These are phyloP conservation scores for Rubus parviflorus DNA, from an alignment of 306 rosid genomes.

Conservation along the genomic window DNA sequence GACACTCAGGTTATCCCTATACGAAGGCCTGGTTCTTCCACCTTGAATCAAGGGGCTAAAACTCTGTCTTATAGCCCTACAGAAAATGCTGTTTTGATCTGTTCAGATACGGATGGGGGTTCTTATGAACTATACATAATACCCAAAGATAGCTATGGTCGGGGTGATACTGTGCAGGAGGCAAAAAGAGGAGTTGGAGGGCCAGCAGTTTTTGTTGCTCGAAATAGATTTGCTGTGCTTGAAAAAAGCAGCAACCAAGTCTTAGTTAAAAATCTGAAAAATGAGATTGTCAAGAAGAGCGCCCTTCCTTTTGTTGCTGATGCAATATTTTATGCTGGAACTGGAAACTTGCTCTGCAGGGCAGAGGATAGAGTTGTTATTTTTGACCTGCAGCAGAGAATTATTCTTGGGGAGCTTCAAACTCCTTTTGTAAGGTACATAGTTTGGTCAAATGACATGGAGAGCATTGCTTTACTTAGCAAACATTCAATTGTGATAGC, in stretches of 20 bases:
- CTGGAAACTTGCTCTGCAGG: slow-evolving; percentile 75
- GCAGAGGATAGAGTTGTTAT: slow-evolving; percentile 75
- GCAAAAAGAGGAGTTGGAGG: slow-evolving; percentile 84
- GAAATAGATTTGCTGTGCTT: slow-evolving; percentile 86
- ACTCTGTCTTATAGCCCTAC: slow-evolving; percentile 75
- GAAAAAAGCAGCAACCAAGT: slow-evolving; percentile 77
- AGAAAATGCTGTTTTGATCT: slow-evolving; percentile 71
- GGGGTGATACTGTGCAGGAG: slow-evolving; percentile 72
- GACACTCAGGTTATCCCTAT: slow-evolving; percentile 74
- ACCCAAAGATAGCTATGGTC: slow-evolving; percentile 69
- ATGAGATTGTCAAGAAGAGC: slow-evolving; percentile 76
- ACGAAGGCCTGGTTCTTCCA: slow-evolving; percentile 73
- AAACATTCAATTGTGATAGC: slow-evolving; percentile 81
- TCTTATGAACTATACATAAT: slow-evolving; percentile 75
- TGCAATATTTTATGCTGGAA: slow-evolving; percentile 82
- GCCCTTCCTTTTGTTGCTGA: slow-evolving; percentile 62
- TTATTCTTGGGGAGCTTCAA: slow-evolving; percentile 74
- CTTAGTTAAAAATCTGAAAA: slow-evolving; percentile 60
- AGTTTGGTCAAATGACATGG: slow-evolving; percentile 83
- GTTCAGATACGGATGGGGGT: slow-evolving; percentile 85
- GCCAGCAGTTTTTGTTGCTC: slow-evolving; percentile 81
- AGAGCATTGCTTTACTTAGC: slow-evolving; percentile 76
- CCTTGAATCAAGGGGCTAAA: slow-evolving; percentile 75
- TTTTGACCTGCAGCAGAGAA: slow-evolving; percentile 77
- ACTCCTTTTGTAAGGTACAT: slow-evolving; percentile 76